Conservation (phyloP, 2,329 filamentous ascomycete genomes). For the Aspergillus ustus region DNA sequence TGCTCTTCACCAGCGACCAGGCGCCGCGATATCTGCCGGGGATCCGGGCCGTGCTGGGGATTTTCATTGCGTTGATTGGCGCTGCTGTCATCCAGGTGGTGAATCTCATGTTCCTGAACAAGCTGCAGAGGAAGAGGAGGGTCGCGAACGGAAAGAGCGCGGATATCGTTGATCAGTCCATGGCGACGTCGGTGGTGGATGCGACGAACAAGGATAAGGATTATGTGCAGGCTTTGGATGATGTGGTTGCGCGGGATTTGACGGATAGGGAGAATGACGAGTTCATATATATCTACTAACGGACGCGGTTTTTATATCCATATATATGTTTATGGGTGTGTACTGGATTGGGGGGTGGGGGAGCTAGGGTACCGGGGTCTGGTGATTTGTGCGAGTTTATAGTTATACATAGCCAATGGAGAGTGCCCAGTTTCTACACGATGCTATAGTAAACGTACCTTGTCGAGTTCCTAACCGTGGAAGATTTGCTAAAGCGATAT, state of each 20-base stretch:
- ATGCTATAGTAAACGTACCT: no score
- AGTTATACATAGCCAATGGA: no score
- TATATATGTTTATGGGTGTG: background rate
- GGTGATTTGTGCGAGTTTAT: no score
- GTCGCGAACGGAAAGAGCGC: conserved; percentile 65
- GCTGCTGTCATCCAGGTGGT: conserved; percentile 59
- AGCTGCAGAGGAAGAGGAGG: conserved; percentile 58
- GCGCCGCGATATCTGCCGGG: conserved; percentile 64
- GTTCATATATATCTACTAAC: conserved; percentile 66
- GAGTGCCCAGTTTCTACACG: no score
- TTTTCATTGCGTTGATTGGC: conserved; percentile 55
- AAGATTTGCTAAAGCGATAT: no score
- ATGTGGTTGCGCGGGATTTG: conserved; percentile 62
- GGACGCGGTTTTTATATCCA: background rate
- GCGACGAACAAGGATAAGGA: conserved; percentile 15
- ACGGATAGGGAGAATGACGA: conserved; percentile 71
- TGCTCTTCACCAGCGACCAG: conserved; percentile 64
- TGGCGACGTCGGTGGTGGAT: conserved; percentile 46
- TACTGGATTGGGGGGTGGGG: no score
- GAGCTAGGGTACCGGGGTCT: no score
- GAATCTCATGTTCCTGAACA: conserved; percentile 60
- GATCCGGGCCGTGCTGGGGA: conserved; percentile 55
- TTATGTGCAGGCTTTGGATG: conserved; percentile 48
- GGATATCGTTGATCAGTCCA: conserved; percentile 63
- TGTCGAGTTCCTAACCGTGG: no score